Base-by-base conservation (phyloP, 441 rosid species). In the Adansonia rubrostipa region DNA sequence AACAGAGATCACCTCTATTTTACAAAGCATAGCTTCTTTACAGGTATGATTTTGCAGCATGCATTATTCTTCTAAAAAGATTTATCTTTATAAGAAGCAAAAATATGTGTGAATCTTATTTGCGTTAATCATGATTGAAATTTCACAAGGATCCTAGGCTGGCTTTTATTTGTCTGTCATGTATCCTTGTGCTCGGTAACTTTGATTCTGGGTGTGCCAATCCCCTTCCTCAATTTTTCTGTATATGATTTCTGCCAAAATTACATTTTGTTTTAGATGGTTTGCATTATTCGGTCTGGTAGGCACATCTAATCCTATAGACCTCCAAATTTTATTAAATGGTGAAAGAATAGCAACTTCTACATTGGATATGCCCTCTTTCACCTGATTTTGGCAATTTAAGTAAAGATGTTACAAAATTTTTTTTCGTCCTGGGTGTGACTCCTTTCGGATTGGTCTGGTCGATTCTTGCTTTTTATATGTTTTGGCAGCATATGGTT, bases 41-140 rank as follows among this genome's bases (percentile, higher is more conserved):
- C 92, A 88, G 99, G 99, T 96, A 87, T 19, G 44, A 11, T 71
- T 77, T 47, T 57, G 56, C 66, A 42, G 62, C 74, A 7, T 60
- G 45, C 48, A 40, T 57, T 10, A 40, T 4, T 60, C 17, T n/a
- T 57, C 65, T 6, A 72, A 56, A 36, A 28, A 0, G 56, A 73
- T 20, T 75, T 50, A 19, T 45, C 24, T 24, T 45, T 54, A 64
- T 68, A 62, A 33, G 63, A 71, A 42, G 28, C 54, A 19, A 73
- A 33, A 56, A 24, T 45, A 56, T 10, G 50, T 33, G 50, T 58
- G 64, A 60, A 47, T 17, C 28, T n/a, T 28, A 19, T 70, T 64
- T 4, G 40, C 19, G 9, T 53, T 40, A 42, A 65, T 28, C n/a
- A 17, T 14, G 4, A 66, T 45, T 53, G 9, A 68, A 19, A 54